A percentile compares a stretch with the other conserved stretches of the same genome.
Conservation (phyloP, 192 early-diverging fungal genomes). For the Helicostylum pulchrum region DNA sequence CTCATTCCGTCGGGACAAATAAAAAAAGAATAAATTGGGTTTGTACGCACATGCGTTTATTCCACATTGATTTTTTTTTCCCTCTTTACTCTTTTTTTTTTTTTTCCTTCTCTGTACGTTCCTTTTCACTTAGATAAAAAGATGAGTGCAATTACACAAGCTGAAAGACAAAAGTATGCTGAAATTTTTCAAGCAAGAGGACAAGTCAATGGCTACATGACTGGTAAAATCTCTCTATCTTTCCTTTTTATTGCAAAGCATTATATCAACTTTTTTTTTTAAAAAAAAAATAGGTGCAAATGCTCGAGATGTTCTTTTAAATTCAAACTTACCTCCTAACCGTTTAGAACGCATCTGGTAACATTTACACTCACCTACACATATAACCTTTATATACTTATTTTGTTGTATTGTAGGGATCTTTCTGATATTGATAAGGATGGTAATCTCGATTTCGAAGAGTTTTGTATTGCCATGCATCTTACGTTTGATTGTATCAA, state of each 20-base stretch:
- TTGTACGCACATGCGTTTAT: too few species aligned
- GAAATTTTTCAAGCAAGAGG: slow-evolving; percentile 52
- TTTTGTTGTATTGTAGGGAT: slow-evolving; percentile 43
- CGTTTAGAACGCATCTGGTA: slow-evolving; percentile 46
- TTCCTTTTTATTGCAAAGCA: not conserved
- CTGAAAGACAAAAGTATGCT: slow-evolving; percentile 49
- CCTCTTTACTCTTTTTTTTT: too few species aligned
- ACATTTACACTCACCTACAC: not conserved
- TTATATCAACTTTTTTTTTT: not conserved
- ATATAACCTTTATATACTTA: not conserved
- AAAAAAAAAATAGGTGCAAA: slow-evolving; percentile 25
- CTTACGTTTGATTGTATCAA: slow-evolving; percentile 70
- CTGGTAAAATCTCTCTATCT: slow-evolving; percentile 31
- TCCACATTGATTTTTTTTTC: too few species aligned
- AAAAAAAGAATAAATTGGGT: too few species aligned
- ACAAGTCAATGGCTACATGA: slow-evolving; percentile 50
- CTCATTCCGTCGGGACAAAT: too few species aligned
- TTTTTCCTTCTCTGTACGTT: too few species aligned
- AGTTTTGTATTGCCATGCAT: slow-evolving; percentile 77
- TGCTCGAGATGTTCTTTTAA: slow-evolving; percentile 38
- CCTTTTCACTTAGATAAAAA: not conserved
- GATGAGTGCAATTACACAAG: slow-evolving; percentile 33
- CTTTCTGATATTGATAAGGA: slow-evolving; percentile 83
- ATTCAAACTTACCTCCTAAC: slow-evolving; percentile 36
- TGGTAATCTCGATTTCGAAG: slow-evolving; percentile 78